These are phyloP conservation scores for Coemansia erecta DNA, from an alignment of 192 early-diverging fungal species.

Conservation along the genomic window DNA sequence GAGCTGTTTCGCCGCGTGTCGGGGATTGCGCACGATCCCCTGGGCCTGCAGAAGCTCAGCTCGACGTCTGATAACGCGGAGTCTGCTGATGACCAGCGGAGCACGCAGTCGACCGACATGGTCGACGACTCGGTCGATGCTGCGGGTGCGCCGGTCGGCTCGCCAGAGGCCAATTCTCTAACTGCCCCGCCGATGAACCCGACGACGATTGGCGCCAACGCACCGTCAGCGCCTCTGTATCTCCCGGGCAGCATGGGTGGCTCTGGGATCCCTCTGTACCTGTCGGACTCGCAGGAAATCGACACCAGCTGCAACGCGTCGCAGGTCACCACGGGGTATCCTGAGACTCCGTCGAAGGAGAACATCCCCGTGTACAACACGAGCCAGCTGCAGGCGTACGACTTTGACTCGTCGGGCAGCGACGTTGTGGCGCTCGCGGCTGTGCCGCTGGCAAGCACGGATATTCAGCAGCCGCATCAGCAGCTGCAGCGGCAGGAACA, in stretches of 20 bases:
- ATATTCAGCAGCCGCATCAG: background rate
- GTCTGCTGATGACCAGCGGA: constrained; percentile 7
- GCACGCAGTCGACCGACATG: constrained; percentile 7
- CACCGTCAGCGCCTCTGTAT: constrained; percentile 9
- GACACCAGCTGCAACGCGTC: constrained; percentile 35
- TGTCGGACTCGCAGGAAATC: constrained; percentile 24
- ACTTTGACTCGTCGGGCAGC: constrained; percentile 7
- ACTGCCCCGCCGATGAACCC: constrained; percentile 54
- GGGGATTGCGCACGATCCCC: constrained; percentile 30
- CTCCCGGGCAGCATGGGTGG: background rate
- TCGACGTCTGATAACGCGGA: background rate
- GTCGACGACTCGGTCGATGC: constrained; percentile 11
- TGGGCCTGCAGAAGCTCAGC: constrained; percentile 20
- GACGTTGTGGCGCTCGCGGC: constrained; percentile 3
- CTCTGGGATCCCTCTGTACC: constrained; percentile 31
- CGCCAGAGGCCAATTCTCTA: constrained; percentile 32
- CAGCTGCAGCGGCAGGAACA: background rate
- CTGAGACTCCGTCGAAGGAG: constrained; percentile 52
- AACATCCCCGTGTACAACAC: constrained; percentile 42
- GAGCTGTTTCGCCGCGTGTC: constrained; percentile 48
- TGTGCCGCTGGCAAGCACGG: background rate
- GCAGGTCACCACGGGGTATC: constrained; percentile 23
- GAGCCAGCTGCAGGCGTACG: constrained; percentile 6
- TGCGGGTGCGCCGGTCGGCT: constrained; percentile 19
- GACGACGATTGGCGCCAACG: constrained; percentile 22